These are phyloP conservation scores for Cladophialophora immunda DNA, from an alignment of 2,329 filamentous ascomycete species.

Conservation along the genomic window DNA sequence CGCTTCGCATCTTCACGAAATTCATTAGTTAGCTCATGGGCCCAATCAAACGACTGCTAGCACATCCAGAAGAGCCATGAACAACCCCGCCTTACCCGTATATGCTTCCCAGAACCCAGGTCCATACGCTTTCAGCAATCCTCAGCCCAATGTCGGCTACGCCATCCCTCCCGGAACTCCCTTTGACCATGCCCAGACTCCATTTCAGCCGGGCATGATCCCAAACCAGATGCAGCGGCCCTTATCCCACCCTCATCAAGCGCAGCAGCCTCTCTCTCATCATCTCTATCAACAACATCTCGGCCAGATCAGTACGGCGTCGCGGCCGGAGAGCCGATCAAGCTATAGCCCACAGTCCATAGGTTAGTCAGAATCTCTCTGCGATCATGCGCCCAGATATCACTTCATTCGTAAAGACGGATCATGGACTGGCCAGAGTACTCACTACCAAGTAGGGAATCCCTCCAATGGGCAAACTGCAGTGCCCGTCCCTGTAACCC, in stretches of 20 bases:
- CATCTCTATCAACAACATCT: constrained; percentile 39
- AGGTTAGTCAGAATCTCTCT: constrained; percentile 25
- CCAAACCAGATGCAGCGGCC: constrained; percentile 33
- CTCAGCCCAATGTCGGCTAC: constrained; percentile 25
- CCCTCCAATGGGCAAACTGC: constrained; percentile 29
- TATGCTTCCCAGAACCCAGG: constrained; percentile 32
- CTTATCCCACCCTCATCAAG: constrained; percentile 33
- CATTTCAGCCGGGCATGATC: constrained; percentile 36
- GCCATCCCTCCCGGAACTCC: constrained; percentile 29
- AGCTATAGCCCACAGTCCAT: constrained; percentile 25
- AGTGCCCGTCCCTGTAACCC: constrained; percentile 38
- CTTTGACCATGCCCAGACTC: constrained; percentile 36
- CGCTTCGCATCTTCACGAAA: constrained; percentile 32
- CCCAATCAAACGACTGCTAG: constrained; percentile 34
- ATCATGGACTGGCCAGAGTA: constrained; percentile 10
- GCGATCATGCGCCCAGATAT: constrained; percentile 5
- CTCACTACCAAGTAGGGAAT: constrained; percentile 26
- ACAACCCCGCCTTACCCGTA: constrained; percentile 40
- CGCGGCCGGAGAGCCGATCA: constrained; percentile 22
- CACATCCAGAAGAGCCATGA: constrained; percentile 35
- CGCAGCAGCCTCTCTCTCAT: constrained; percentile 32
- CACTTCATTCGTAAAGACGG: neutral
- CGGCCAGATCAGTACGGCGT: constrained; percentile 32
- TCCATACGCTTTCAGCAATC: constrained; percentile 31
- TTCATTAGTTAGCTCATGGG: constrained; percentile 26